Percentiles rank a stretch among this genome's conserved stretches.
phyloP scores from a whole-genome alignment of 306 rosid species.

The Pyrus pyrifolia region DNA sequence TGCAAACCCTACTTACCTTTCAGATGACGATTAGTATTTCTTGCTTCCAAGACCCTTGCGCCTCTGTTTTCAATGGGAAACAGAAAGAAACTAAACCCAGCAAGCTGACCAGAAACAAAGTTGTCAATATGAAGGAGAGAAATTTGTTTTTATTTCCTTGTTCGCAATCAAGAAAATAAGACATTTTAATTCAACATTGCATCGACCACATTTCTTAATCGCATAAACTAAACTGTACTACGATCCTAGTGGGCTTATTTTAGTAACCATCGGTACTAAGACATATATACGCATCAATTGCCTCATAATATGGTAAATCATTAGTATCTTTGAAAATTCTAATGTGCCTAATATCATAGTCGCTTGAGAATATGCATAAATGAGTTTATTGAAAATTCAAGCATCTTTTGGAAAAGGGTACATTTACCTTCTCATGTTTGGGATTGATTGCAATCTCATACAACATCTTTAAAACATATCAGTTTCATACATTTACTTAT shows the following conservation, averaged over 20 bases:
- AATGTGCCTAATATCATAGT: no score
- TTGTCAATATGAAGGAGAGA: conserved; percentile 34
- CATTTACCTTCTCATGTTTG: no score
- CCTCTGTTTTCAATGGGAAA: conserved; percentile 16
- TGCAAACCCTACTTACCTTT: not conserved
- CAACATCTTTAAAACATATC: no score
- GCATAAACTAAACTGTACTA: not conserved
- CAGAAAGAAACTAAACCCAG: conserved; percentile 6
- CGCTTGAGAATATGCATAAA: no score
- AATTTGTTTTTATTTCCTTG: not conserved
- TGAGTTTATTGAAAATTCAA: no score
- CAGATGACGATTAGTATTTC: not conserved
- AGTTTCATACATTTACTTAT: no score
- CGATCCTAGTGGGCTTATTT: not conserved
- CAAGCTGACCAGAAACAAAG: not conserved
- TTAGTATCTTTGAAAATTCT: no score
- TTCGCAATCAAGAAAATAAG: not conserved
- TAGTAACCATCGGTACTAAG: not conserved
- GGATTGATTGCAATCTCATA: no score
- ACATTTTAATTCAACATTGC: not conserved
- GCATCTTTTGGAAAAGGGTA: no score
- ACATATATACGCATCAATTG: not conserved
- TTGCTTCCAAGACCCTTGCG: not conserved
- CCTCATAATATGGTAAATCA: not conserved
- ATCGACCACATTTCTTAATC: not conserved